These are phyloP conservation scores for Wallacemonas collosoma DNA, from an alignment of 208 protist genomes.

Conservation along the genomic window DNA sequence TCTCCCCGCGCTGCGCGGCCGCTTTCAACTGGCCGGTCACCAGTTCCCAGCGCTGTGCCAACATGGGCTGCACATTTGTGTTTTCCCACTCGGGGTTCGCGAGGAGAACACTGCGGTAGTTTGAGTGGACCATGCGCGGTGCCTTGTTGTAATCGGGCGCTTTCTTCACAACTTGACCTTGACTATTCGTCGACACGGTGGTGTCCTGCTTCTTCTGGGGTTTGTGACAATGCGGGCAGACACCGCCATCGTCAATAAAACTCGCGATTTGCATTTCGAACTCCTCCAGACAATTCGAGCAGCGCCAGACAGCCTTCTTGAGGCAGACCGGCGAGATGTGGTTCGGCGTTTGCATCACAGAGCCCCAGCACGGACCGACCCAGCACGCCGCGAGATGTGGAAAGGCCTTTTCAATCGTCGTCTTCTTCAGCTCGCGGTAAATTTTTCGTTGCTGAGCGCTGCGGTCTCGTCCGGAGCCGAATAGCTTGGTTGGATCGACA, in stretches of 20 bases:
- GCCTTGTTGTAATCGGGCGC: slow-evolving; percentile 53
- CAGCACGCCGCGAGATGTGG: slow-evolving; percentile 87
- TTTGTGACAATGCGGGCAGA: slow-evolving; percentile 82
- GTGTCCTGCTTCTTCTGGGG: slow-evolving; percentile 44
- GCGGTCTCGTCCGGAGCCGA: slow-evolving; percentile 51
- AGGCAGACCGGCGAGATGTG: slow-evolving; percentile 65
- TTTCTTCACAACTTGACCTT: slow-evolving; percentile 28
- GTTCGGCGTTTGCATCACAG: slow-evolving; percentile 80
- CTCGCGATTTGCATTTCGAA: slow-evolving; percentile 77
- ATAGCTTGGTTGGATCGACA: slow-evolving; percentile 50
- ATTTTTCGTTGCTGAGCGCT: slow-evolving; percentile 52
- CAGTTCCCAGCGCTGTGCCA: slow-evolving; percentile 83
- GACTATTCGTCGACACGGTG: slow-evolving; percentile 21
- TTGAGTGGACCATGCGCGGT: slow-evolving; percentile 85
- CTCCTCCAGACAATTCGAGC: slow-evolving; percentile 74
- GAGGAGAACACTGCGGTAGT: slow-evolving; percentile 79
- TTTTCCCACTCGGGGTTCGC: slow-evolving; percentile 85
- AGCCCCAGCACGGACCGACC: slow-evolving; percentile 87
- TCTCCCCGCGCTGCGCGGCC: slow-evolving; percentile 14
- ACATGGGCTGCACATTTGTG: slow-evolving; percentile 87
- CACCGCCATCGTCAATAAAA: slow-evolving; percentile 73
- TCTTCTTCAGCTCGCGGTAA: slow-evolving; percentile 63
- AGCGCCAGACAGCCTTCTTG: slow-evolving; percentile 85
- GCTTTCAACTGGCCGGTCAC: slow-evolving; percentile 52
- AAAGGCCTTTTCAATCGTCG: slow-evolving; percentile 72